Base-by-base conservation (phyloP, 2,329 filamentous ascomycete genomes). In the Fusarium euwallaceae region DNA sequence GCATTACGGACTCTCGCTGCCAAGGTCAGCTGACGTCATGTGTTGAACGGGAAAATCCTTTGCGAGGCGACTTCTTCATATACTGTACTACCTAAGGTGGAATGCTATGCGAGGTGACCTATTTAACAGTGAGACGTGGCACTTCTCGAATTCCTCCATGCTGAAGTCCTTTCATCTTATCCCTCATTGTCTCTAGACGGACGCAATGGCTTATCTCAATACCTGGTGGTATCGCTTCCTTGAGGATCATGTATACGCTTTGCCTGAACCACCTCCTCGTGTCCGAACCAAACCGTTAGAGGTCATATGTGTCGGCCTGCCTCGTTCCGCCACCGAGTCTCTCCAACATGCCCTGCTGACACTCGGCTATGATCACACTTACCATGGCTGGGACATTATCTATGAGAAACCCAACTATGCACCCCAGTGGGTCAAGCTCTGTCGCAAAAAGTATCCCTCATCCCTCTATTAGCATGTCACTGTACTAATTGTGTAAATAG, bases 321-420 rank as follows among this genome's bases (percentile, higher is more conserved):
- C 82, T 6, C 80, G 81, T 20, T 77, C 76, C n/a, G 81, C 72
- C 17, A 83, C 82, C 24, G 82, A 83, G 53, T 83, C 82, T 1
- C 77, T 84, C 1, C 82, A 81, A 60, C 73, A 80, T 8, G 82
- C 79, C 11, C 75, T 83, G 1, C 62, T 80, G 8, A 73, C 58
- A 14, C 76, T 83, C 27, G 73, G 73, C 4, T 75, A 83, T 41
- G 77, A 83, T 62, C 75, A 82, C 67, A 82, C 80, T 7, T 80
- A 79, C 51, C 79, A 82, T 66, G 82, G 80, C 17, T 83, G 78
- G 79, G 81, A 84, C 61, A 77, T 80, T 34, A 66, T 81, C 10
- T 80, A 80, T 58, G 80, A 82, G 41, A 68, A 39, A 0, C 74
- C 74, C 27, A 70, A 61, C 16, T 66, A 60, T 22, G 32, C 63